Conservation (phyloP, 2,329 filamentous ascomycete genomes). For the Fusarium tuaranense region DNA sequence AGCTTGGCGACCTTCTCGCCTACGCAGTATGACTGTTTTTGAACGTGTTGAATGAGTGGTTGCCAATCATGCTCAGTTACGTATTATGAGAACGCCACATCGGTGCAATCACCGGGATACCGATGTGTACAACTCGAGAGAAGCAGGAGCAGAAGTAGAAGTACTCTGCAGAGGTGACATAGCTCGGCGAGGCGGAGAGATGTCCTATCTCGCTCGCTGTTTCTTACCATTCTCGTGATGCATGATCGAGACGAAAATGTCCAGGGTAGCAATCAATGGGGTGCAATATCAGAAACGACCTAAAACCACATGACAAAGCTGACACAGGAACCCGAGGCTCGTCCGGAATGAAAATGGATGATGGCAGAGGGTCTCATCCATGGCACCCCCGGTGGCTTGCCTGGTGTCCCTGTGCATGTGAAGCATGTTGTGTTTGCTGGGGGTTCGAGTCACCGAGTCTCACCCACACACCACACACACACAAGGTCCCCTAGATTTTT, state of each 20-base stretch:
- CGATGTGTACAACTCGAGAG: conserved; percentile 4
- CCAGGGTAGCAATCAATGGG: conserved; percentile 26
- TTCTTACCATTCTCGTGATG: conserved; percentile 6
- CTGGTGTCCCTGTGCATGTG: conserved; percentile 3
- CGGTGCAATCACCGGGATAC: conserved; percentile 27
- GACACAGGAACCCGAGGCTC: conserved; percentile 27
- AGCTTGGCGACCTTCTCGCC: not conserved
- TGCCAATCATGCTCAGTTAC: not conserved
- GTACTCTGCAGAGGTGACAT: not conserved
- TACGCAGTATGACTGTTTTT: not conserved
- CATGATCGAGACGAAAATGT: conserved; percentile 10
- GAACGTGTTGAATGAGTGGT: not conserved
- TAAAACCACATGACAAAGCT: not conserved
- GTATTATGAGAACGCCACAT: conserved; percentile 3
- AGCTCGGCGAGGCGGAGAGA: conserved; percentile 30
- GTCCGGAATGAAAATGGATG: conserved; percentile 16
- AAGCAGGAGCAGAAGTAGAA: too few species aligned
- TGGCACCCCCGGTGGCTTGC: not conserved
- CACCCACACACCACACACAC: conserved; percentile 13
- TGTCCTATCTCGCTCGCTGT: conserved; percentile 13
- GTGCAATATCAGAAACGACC: not conserved
- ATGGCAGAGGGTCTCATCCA: not conserved
- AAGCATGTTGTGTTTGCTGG: conserved; percentile 22
- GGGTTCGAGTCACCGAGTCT: conserved; percentile 22
- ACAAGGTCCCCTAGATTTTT: conserved; percentile 14